A percentile compares a stretch with the other conserved stretches of the same genome.
Conservation (phyloP, 2,329 filamentous ascomycete species). For the Karstenula rhodostoma region DNA sequence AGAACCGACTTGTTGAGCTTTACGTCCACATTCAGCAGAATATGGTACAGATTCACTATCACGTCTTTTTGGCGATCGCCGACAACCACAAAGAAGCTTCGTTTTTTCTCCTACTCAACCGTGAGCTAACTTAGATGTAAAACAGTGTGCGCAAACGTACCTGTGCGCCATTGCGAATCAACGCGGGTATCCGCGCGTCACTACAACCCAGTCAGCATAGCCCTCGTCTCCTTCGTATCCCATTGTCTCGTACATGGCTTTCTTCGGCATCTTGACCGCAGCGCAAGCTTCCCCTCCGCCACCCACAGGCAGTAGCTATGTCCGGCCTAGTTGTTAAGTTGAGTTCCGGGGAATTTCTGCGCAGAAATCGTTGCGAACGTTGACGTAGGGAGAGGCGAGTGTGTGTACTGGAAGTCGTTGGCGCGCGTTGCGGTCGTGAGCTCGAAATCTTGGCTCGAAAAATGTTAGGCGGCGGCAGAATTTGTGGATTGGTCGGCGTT, state of each 20-base stretch:
- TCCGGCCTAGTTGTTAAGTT: not conserved
- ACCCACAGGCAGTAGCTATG: slow-evolving; percentile 12
- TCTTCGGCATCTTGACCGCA: slow-evolving; percentile 49
- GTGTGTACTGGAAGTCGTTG: slow-evolving; percentile 8
- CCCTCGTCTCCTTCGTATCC: not conserved
- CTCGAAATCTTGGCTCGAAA: slow-evolving; percentile 26
- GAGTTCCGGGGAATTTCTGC: not conserved
- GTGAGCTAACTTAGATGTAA: slow-evolving; percentile 17
- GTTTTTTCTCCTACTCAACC: slow-evolving; percentile 78
- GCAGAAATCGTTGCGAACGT: slow-evolving; percentile 13
- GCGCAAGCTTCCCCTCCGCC: slow-evolving; percentile 43
- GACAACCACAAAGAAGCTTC: slow-evolving; percentile 97
- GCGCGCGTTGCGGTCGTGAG: slow-evolving; percentile 11
- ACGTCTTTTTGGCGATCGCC: slow-evolving; percentile 95
- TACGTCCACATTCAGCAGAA: slow-evolving; percentile 87
- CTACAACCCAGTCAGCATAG: slow-evolving; percentile 27
- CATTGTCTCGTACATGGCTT: slow-evolving; percentile 43
- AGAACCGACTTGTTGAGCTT: slow-evolving; percentile 96
- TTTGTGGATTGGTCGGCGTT: slow-evolving; percentile 1
- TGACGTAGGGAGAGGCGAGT: slow-evolving; percentile 2
- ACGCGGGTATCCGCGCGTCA: slow-evolving; percentile 51
- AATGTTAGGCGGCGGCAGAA: slow-evolving; percentile 21
- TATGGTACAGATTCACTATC: slow-evolving; percentile 93
- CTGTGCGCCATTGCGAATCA: slow-evolving; percentile 52
- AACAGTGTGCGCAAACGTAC: slow-evolving; percentile 21